A percentile compares a stretch with the other conserved stretches of the same genome.
Conservation (phyloP, 805 yeast species). For the Starmerella etchellsii region DNA sequence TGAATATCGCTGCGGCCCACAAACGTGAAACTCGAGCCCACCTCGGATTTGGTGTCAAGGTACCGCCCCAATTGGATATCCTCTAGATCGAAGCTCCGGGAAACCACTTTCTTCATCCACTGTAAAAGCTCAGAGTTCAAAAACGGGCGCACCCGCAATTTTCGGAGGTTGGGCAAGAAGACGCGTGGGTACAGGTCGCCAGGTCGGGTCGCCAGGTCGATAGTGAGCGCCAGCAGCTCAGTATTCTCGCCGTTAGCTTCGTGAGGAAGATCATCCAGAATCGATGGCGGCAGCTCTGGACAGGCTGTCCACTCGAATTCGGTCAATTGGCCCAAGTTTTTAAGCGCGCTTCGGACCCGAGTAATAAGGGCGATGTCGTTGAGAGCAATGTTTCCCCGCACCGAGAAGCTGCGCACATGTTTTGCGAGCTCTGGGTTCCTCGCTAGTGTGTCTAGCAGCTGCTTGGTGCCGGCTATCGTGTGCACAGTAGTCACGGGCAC, state of each 20-base stretch:
- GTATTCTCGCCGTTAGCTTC: background rate
- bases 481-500: constrained; percentile 21
- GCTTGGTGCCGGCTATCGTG: constrained; percentile 26
- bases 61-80: constrained; percentile 19
- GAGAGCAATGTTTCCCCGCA: constrained; percentile 19
- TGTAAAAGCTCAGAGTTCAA: constrained; percentile 14
- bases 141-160: constrained; percentile 22
- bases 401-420: constrained; percentile 16
- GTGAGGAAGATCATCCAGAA: constrained; percentile 19
- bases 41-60: constrained; percentile 17
- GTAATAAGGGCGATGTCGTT: constrained; percentile 23
- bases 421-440: constrained; percentile 10
- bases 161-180: constrained; percentile 15
- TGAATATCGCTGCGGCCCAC: constrained; percentile 18
- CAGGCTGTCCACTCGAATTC: constrained; percentile 27
- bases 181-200: constrained; percentile 15
- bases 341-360: constrained; percentile 16
- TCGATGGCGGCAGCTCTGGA: constrained; percentile 24
- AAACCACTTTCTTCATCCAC: constrained; percentile 16
- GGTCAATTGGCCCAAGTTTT: constrained; percentile 17
- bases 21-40: constrained; percentile 25
- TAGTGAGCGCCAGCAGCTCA: constrained; percentile 12
- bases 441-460: constrained; percentile 22
- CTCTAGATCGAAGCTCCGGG: constrained; percentile 12
- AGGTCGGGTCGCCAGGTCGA: constrained; percentile 19